Evolutionary conservation across 306 rosid species (phyloP).

Genomic region (Abrus pulchellus): DNA sequence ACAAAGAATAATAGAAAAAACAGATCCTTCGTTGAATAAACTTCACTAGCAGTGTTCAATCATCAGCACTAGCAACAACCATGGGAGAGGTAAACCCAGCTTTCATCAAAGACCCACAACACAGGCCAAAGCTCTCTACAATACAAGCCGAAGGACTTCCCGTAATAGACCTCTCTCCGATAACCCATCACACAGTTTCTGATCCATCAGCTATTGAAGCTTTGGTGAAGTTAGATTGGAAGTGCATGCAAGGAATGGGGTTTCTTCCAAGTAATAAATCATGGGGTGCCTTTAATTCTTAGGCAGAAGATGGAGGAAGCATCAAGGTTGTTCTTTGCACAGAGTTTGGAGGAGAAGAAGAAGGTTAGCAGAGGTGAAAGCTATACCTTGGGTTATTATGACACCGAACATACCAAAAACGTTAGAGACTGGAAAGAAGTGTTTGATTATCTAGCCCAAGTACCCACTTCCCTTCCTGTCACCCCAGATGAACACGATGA

Average conservation of each 20-base stretch:
- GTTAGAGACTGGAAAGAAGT: slow-evolving; percentile 87
- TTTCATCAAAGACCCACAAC: slow-evolving; percentile 65
- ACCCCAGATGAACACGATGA: slow-evolving; percentile 52
- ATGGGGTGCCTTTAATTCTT: slow-evolving; percentile 54
- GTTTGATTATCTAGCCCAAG: slow-evolving; percentile 57
- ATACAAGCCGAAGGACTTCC: slow-evolving; percentile 58
- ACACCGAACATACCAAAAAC: slow-evolving; percentile 74
- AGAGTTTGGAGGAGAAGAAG: slow-evolving; percentile 66
- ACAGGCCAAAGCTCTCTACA: slow-evolving; percentile 58
- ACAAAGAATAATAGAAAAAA: too few species aligned
- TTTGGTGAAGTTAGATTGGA: slow-evolving; percentile 40
- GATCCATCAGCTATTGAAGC: slow-evolving; percentile 4
- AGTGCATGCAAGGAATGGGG: slow-evolving; percentile 59
- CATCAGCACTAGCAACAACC: slow-evolving; percentile 7
- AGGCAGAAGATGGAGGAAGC: slow-evolving; percentile 50
- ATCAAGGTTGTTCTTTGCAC: slow-evolving; percentile 64
- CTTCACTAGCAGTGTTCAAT: not conserved
- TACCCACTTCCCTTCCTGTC: slow-evolving; percentile 54
- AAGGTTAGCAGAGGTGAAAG: slow-evolving; percentile 55
- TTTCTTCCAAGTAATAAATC: slow-evolving; percentile 63
- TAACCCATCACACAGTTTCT: not conserved
- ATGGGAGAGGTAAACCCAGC: slow-evolving; percentile 73
- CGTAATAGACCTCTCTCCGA: slow-evolving; percentile 65
- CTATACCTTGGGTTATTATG: slow-evolving; percentile 58
- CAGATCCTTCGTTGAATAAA: too few species aligned